These are phyloP conservation scores for Kwoniella bestiolae DNA, from an alignment of 768 basidiomycete genomes.

Conservation along the genomic window DNA sequence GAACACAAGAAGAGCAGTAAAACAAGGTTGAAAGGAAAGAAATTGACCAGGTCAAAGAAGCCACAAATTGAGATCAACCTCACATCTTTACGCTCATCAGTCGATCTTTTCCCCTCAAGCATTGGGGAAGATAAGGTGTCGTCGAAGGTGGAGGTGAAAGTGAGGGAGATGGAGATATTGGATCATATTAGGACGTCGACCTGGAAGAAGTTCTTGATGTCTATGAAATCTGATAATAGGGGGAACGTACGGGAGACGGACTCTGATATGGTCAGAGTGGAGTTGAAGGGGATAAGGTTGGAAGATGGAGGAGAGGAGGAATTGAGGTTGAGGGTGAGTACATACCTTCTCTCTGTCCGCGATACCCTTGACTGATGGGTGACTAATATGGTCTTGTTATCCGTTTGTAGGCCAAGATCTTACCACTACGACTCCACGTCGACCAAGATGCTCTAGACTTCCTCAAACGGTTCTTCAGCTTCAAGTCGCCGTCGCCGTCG, in stretches of 20 bases:
- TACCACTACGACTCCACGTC: conserved; percentile 88
- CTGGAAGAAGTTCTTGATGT: conserved; percentile 95
- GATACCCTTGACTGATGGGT: background rate
- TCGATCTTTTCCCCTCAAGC: conserved; percentile 59
- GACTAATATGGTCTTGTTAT: background rate
- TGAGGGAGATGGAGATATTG: conserved; percentile 81
- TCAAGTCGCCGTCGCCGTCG: conserved; percentile 56
- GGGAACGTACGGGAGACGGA: conserved; percentile 89
- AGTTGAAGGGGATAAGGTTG: conserved; percentile 75
- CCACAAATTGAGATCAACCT: conserved; percentile 84
- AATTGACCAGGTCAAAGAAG: conserved; percentile 63
- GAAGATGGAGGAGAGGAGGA: conserved; percentile 70
- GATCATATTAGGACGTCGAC: conserved; percentile 98
- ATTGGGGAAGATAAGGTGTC: conserved; percentile 53
- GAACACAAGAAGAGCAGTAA: conserved; percentile 20
- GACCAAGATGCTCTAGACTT: conserved; percentile 99
- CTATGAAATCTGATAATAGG: conserved; percentile 77
- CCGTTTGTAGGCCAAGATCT: conserved; percentile 72
- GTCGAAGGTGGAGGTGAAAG: conserved; percentile 65
- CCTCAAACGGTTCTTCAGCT: conserved; percentile 92
- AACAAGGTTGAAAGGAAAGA: conserved; percentile 34
- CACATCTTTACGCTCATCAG: conserved; percentile 67
- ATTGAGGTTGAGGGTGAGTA: conserved; percentile 72
- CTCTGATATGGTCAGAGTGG: conserved; percentile 90
- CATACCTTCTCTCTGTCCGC: background rate